A percentile compares a stretch with the other conserved stretches of the same genome.
phyloP scores from a whole-genome alignment of 2,329 filamentous ascomycete genomes.

The Acephala macrosclerotiorum region DNA sequence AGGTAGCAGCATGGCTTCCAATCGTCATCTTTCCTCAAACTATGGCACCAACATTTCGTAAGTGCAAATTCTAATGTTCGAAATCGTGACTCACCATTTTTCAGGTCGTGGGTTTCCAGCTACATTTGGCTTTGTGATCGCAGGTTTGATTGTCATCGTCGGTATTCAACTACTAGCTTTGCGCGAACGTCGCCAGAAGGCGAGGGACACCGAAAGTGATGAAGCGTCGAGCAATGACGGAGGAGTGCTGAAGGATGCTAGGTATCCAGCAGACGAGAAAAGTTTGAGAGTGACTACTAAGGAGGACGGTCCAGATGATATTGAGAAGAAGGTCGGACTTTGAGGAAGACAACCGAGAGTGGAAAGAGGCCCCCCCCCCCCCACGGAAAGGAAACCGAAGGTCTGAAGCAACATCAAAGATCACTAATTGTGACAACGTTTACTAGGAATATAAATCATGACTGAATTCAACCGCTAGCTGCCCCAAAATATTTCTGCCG shows the following conservation, averaged over 20 bases:
- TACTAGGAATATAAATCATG: too few species aligned
- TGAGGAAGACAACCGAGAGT: background rate
- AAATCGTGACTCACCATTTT: background rate
- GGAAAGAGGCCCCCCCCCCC: background rate
- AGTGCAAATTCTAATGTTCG: constrained; percentile 7
- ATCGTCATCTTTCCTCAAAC: constrained; percentile 47
- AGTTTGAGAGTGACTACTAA: background rate
- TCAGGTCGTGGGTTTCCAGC: constrained; percentile 27
- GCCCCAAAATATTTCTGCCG: too few species aligned
- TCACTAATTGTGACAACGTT: too few species aligned
- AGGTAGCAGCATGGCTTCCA: constrained; percentile 42
- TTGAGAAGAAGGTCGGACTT: background rate
- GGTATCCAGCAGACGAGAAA: too few species aligned
- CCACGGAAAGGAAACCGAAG: background rate
- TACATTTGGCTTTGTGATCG: constrained; percentile 28
- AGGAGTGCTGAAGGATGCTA: background rate
- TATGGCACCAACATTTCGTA: constrained; percentile 43
- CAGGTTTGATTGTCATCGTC: constrained; percentile 22
- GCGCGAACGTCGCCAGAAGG: constrained; percentile 4
- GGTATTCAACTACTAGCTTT: constrained; percentile 15
- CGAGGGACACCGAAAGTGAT: background rate
- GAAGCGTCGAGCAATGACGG: background rate
- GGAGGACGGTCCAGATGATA: background rate
- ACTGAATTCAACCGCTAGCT: too few species aligned
- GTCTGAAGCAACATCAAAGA: background rate